A percentile compares a stretch with the other conserved stretches of the same genome.
Conservation (phyloP, 306 rosid species). For the Cucumis cinereus region DNA sequence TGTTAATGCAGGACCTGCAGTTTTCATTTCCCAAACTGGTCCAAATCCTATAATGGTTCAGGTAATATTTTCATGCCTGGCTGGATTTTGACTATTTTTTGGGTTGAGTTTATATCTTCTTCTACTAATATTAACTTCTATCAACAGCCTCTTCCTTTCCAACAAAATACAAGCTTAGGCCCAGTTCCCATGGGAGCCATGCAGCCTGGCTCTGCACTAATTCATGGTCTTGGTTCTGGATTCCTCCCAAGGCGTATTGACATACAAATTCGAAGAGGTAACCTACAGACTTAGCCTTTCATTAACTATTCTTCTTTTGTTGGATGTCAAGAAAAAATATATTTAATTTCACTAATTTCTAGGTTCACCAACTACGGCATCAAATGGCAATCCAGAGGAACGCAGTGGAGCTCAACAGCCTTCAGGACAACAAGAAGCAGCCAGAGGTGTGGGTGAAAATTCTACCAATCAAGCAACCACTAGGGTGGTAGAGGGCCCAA, state of each 20-base stretch:
- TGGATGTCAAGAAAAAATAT: background rate
- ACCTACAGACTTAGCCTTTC: background rate
- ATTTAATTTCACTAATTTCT: constrained; percentile 1
- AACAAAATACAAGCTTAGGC: constrained; percentile 55
- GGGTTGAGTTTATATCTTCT: constrained; percentile 9
- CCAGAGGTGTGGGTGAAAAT: constrained; percentile 26
- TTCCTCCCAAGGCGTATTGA: constrained; percentile 86
- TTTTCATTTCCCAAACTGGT: constrained; percentile 76
- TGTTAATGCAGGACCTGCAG: constrained; percentile 95
- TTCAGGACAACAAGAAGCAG: constrained; percentile 44
- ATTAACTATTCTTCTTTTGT: background rate
- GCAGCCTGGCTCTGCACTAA: constrained; percentile 60
- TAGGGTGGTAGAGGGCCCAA: constrained; percentile 37
- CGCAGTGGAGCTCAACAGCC: constrained; percentile 37
- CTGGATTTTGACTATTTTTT: background rate
- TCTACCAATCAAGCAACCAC: constrained; percentile 39
- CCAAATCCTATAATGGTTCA: constrained; percentile 99
- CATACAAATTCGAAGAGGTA: constrained; percentile 93
- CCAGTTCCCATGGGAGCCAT: constrained; percentile 60
- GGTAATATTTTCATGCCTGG: constrained; percentile 23
- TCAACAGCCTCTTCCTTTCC: constrained; percentile 88
- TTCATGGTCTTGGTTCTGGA: constrained; percentile 50
- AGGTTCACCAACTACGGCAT: constrained; percentile 54
- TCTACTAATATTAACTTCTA: constrained; percentile 35
- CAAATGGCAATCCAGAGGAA: constrained; percentile 48